phyloP scores from a whole-genome alignment of 2,329 filamentous ascomycete species.

The Scedosporium apiospermum region DNA sequence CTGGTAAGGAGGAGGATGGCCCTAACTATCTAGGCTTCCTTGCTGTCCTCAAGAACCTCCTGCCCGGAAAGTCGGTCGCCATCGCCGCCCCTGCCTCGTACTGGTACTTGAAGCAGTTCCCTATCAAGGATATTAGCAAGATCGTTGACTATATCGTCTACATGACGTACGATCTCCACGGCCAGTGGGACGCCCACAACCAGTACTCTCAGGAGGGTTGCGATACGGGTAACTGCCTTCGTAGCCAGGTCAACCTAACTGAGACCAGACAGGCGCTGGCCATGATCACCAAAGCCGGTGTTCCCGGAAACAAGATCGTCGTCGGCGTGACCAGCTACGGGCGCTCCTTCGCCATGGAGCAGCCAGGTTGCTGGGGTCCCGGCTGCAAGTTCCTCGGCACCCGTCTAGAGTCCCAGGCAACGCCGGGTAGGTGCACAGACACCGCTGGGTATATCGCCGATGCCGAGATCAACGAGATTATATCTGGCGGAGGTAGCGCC shows the following conservation, averaged over 20 bases:
- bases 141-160: slow-evolving; percentile 24
- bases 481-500: neutral
- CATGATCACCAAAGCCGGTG: slow-evolving; percentile 17
- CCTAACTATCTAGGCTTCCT: slow-evolving; percentile 23
- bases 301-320: slow-evolving; percentile 18
- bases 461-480: neutral
- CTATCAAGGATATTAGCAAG: slow-evolving; percentile 20
- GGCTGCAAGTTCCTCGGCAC: slow-evolving; percentile 16
- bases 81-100: slow-evolving; percentile 27
- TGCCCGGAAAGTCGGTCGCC: slow-evolving; percentile 18
- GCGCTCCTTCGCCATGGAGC: slow-evolving; percentile 22
- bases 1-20: slow-evolving; percentile 16
- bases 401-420: slow-evolving; percentile 11
- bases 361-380: slow-evolving; percentile 16
- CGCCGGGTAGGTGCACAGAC: slow-evolving; percentile 17
- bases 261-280: slow-evolving; percentile 22
- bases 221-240: slow-evolving; percentile 22
- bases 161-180: slow-evolving; percentile 26
- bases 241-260: slow-evolving; percentile 25
- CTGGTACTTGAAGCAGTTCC: slow-evolving; percentile 28
- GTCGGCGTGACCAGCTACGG: slow-evolving; percentile 23
- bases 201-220: slow-evolving; percentile 25
- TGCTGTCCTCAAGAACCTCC: slow-evolving; percentile 9
- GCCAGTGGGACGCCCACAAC: slow-evolving; percentile 17
- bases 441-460: slow-evolving; percentile 19